Base-by-base conservation (phyloP, 2,329 filamentous ascomycete species). In the Fusarium multiceps region DNA sequence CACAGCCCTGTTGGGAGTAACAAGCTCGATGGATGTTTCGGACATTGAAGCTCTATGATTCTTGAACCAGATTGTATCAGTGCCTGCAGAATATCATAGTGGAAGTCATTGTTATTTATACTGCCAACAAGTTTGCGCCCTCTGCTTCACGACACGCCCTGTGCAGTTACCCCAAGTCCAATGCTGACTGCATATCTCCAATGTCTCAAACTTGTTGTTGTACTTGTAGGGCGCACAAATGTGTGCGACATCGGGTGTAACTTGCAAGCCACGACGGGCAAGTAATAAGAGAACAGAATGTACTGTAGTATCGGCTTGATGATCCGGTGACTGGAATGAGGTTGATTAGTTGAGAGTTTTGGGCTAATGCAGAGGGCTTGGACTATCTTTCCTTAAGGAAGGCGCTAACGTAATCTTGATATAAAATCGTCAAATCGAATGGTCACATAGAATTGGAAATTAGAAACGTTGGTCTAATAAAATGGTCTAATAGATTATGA, bases 191-290 rank as follows among this genome's bases (percentile, higher is more conserved):
- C 23, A 45, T 50, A 25, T 23, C n/a, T 20, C 18, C 12, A 32
- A 16, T 60, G 37, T 42, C 48, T 51, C 13, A 28, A 18, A 4
- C 6, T 28, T 23, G 23, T 21, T 32, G 20, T 46, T 66, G 55
- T 66, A 49, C 20, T 60, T 18, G 40, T 61, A 66, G 63, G 63
- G 63, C 63, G 63, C 59, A 28, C 3, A 56, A 16, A 4, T 1
- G 13, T 20, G 37, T 47, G 63, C 63, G 63, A 54, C 18, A 66
- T 66, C 63, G 63, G 63, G 8, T 32, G 7, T 30, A 30, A 14
- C 28, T 30, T 30, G 28, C 10, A 34, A 49, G n/a, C 34, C 34
- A 37, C 18, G 34, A 37, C 18, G 12, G 34, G 34, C 34, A 37
- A 37, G 5, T 37, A 37, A 37, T n/a, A 37, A 23, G 23, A 25